phyloP scores from a whole-genome alignment of 208 protist genomes.

The Wallacemonas sp. region DNA sequence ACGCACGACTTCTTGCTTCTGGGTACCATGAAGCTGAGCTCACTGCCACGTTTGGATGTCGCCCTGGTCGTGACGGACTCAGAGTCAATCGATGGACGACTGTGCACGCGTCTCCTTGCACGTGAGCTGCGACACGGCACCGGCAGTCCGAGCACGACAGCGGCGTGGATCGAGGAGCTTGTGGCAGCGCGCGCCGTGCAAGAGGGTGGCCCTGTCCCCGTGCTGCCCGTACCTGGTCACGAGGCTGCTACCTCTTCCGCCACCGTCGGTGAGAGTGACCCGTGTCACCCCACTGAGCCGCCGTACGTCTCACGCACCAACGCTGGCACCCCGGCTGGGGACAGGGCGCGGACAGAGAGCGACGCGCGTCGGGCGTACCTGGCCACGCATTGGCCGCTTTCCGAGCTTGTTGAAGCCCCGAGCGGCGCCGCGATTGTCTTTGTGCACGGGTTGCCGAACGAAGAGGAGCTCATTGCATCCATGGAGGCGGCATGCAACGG shows the following conservation, averaged over 20 bases:
- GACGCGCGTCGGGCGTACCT: slow-evolving; percentile 22
- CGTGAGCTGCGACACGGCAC: not conserved
- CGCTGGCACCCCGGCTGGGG: not conserved
- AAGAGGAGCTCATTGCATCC: slow-evolving; percentile 35
- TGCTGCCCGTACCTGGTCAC: not conserved
- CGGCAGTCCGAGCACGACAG: not conserved
- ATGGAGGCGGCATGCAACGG: not conserved
- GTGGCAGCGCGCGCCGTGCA: not conserved
- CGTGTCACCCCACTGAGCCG: not conserved
- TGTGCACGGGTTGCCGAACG: slow-evolving; percentile 39
- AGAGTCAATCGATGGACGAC: not conserved
- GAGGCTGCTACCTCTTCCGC: not conserved
- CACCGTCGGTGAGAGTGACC: not conserved
- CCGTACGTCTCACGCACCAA: not conserved
- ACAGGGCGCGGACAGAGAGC: not conserved
- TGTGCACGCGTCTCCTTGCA: slow-evolving; percentile 8
- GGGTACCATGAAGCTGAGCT: not conserved
- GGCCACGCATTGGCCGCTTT: slow-evolving; percentile 20
- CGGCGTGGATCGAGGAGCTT: not conserved
- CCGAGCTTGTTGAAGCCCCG: slow-evolving; percentile 23
- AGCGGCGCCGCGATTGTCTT: slow-evolving; percentile 26
- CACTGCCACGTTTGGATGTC: slow-evolving; percentile 5
- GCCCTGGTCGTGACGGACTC: not conserved
- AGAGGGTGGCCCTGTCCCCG: not conserved
- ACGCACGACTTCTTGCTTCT: no score